phyloP scores from a whole-genome alignment of 352 stramenopile genomes.

The Globisporangium irregulare region DNA sequence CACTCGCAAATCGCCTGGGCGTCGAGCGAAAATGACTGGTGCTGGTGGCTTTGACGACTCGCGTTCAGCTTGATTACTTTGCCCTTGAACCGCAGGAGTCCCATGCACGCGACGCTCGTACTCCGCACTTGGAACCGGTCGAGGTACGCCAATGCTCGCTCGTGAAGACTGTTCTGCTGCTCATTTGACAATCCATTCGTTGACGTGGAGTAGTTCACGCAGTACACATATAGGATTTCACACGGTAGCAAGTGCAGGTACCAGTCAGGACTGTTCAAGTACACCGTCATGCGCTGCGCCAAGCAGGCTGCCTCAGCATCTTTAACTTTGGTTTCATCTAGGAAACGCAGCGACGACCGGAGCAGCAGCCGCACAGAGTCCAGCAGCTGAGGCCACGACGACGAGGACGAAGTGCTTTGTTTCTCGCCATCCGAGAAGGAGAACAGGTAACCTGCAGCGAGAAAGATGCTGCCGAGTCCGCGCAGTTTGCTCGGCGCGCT shows the following conservation, averaged over 20 bases:
- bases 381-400: slow-evolving; percentile 16
- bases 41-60: neutral
- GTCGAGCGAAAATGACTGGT: neutral
- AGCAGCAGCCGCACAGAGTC: slow-evolving; percentile 38
- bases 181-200: neutral
- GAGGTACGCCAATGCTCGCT: slow-evolving; percentile 15
- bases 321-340: slow-evolving; percentile 17
- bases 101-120: slow-evolving; percentile 10
- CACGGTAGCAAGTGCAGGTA: slow-evolving; percentile 31
- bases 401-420: neutral
- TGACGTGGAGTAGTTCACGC: slow-evolving; percentile 17
- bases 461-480: slow-evolving; percentile 38
- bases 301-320: slow-evolving; percentile 32
- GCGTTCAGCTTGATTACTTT: slow-evolving; percentile 20
- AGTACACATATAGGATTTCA: slow-evolving; percentile 42
- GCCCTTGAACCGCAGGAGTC: slow-evolving; percentile 10
- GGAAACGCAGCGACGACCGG: slow-evolving; percentile 33
- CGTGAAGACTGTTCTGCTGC: slow-evolving; percentile 3
- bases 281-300: slow-evolving; percentile 25
- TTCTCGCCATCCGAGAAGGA: neutral
- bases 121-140: slow-evolving; percentile 12
- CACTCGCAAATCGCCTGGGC: slow-evolving; percentile 26
- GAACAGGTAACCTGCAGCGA: slow-evolving; percentile 32
- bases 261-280: slow-evolving; percentile 25
- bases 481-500: slow-evolving; percentile 36